A percentile compares a stretch with the other conserved stretches of the same genome.
Conservation (phyloP, 495 filamentous ascomycete species). For the Rostrohypoxylon terebratum region DNA sequence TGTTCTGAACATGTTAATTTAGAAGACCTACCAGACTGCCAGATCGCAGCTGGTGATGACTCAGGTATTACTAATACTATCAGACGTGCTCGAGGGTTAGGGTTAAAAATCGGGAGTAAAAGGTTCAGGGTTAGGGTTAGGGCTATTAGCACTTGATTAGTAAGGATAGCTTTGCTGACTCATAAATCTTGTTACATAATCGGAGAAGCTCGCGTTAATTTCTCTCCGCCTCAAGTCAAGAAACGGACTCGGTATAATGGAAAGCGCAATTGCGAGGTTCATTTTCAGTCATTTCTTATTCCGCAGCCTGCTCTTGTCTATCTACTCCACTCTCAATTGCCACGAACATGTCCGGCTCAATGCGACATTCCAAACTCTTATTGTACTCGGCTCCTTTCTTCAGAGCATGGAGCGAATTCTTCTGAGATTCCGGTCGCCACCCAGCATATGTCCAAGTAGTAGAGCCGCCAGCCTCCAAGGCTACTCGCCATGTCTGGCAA, state of each 20-base stretch:
- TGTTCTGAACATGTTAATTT: not conserved
- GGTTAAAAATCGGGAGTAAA: too few species aligned
- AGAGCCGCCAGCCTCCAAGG: slow-evolving; percentile 63
- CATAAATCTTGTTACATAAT: not conserved
- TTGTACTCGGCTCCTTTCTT: not conserved
- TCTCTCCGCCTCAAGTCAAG: not conserved
- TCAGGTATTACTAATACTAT: too few species aligned
- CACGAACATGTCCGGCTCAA: not conserved
- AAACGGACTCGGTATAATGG: not conserved
- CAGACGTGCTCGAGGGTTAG: too few species aligned
- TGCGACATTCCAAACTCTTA: slow-evolving; percentile 29
- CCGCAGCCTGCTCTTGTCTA: not conserved
- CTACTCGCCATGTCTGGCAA: slow-evolving; percentile 69
- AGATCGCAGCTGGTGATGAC: not conserved
- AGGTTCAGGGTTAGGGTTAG: too few species aligned
- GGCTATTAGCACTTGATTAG: not conserved
- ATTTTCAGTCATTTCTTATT: not conserved
- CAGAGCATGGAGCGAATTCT: slow-evolving; percentile 25
- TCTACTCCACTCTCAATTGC: not conserved
- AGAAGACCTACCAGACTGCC: too few species aligned
- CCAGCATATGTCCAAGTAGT: slow-evolving; percentile 67
- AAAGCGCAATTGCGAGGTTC: too few species aligned
- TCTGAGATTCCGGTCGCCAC: slow-evolving; percentile 57
- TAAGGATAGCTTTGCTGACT: not conserved
- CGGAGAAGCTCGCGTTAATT: not conserved